Evolutionary conservation across 345 rosid genomes (phyloP), one percentile per base, ranked within the genome.

Genomic region (Odontarrhena argentea): DNA sequence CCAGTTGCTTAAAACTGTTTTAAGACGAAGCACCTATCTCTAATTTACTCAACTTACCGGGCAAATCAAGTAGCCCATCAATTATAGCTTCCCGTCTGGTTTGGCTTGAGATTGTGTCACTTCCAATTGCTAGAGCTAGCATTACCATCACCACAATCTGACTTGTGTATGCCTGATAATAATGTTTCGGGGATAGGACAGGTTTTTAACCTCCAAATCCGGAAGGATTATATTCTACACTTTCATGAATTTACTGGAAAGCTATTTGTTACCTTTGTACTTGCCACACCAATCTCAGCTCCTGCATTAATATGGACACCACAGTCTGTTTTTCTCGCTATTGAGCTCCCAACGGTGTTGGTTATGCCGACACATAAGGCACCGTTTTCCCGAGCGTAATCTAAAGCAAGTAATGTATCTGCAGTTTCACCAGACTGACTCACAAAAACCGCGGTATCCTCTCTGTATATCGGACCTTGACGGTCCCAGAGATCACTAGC

Each of bases 341-440:
- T 90, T 30, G 87, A 90, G 81, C 98, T 93, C 35, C 98, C 98
- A 73, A 93, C 98, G 4, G 98, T 87, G 76, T 93, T 85, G 15
- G 92, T 93, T 68, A 93, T 90, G 60, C 98, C 96, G n/a, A 93
- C 94, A 81, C 97, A 93, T 59, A 93, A 78, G 24, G 97, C 97
- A 37, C 97, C 97, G 67, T 90, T 90, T 69, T 85, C 94, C 1
- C 71, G 70, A 65, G 98, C 96, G 74, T 93, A 88, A 48, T 86
- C 92, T 54, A 93, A 60, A 11, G 98, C 98, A 62, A 74, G 79
- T 68, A 93, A 70, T 13, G 98, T 83, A 82, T 93, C 98, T 42
- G 98, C 97, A 22, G 98, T 93, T 93, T 93, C 98, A 77, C 98
- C 98, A 46, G 98, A 93, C 76, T 93, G 97, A 80, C 98, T 90